Conservation (phyloP, 2,329 filamentous ascomycete genomes). For the Pyrenophora teres region DNA sequence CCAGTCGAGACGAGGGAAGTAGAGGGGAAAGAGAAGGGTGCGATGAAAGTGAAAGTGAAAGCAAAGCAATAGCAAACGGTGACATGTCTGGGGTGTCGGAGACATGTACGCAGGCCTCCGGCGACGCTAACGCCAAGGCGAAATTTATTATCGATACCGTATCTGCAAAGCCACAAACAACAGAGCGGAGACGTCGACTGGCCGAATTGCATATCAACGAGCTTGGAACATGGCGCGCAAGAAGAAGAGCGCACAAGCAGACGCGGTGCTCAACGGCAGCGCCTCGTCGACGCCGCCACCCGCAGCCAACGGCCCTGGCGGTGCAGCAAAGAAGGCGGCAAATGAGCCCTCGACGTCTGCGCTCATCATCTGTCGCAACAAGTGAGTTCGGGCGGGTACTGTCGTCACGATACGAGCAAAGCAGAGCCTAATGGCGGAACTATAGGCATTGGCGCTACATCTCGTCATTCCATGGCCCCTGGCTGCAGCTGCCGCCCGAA, state of each 20-base stretch:
- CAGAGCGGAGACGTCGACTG: conserved; percentile 5
- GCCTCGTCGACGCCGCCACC: conserved; percentile 11
- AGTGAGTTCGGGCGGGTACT: conserved; percentile 43
- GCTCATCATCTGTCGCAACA: conserved; percentile 51
- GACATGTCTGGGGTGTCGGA: conserved; percentile 2
- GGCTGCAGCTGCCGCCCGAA: conserved; percentile 79
- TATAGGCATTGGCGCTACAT: conserved; percentile 82
- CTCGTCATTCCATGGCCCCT: conserved; percentile 80
- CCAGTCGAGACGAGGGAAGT: not conserved
- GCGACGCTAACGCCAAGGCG: conserved; percentile 19
- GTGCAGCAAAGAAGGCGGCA: conserved; percentile 12
- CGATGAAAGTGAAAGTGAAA: not conserved
- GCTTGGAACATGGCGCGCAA: conserved; percentile 36
- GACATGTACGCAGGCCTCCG: conserved; percentile 12
- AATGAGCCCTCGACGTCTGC: conserved; percentile 30
- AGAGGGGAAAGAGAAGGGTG: not conserved
- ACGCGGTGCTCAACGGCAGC: conserved; percentile 22
- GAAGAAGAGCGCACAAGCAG: conserved; percentile 39
- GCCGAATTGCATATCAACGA: conserved; percentile 2
- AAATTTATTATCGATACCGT: conserved; percentile 24
- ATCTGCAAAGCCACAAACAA: conserved; percentile 10
- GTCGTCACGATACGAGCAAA: conserved; percentile 7
- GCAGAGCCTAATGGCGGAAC: conserved; percentile 14
- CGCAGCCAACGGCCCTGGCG: conserved; percentile 3
- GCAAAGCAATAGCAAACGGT: not conserved